phyloP scores from a whole-genome alignment of 192 early-diverging fungal genomes.

The Pilaira anomala region DNA sequence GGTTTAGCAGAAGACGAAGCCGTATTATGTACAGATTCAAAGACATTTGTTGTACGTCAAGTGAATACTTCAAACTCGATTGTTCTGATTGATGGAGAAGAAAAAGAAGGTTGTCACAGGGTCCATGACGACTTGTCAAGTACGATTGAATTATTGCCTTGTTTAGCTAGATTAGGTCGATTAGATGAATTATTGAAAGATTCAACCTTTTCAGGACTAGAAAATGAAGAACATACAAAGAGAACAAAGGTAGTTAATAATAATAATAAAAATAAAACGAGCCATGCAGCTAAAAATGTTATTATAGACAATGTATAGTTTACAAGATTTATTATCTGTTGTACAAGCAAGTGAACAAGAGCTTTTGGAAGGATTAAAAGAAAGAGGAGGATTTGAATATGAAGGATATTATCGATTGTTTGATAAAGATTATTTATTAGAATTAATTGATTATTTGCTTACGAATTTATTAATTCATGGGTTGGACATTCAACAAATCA shows the following conservation, averaged over 20 bases:
- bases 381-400: constrained; percentile 35
- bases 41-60: constrained; percentile 30
- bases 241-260: constrained; percentile 8
- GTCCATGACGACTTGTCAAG: constrained; percentile 40
- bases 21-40: constrained; percentile 31
- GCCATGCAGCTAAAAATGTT: not conserved
- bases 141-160: constrained; percentile 42
- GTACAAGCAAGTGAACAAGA: constrained; percentile 49
- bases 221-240: constrained; percentile 24
- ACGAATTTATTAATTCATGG: constrained; percentile 23
- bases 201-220: constrained; percentile 39
- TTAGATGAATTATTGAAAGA: constrained; percentile 32
- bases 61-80: constrained; percentile 38
- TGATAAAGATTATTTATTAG: constrained; percentile 25
- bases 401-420: constrained; percentile 31
- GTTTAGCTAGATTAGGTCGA: constrained; percentile 41
- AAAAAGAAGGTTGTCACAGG: constrained; percentile 10
- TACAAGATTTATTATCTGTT: constrained; percentile 34
- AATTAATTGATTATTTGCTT: constrained; percentile 24
- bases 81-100: constrained; percentile 10
- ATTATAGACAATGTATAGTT: constrained; percentile 35
- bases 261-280: not conserved
- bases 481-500: constrained; percentile 10
- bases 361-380: constrained; percentile 37
- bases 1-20: constrained; percentile 39